A percentile compares a stretch with the other conserved stretches of the same genome.
phyloP scores from a whole-genome alignment of 257 asterid species.

The Lycium barbarum region DNA sequence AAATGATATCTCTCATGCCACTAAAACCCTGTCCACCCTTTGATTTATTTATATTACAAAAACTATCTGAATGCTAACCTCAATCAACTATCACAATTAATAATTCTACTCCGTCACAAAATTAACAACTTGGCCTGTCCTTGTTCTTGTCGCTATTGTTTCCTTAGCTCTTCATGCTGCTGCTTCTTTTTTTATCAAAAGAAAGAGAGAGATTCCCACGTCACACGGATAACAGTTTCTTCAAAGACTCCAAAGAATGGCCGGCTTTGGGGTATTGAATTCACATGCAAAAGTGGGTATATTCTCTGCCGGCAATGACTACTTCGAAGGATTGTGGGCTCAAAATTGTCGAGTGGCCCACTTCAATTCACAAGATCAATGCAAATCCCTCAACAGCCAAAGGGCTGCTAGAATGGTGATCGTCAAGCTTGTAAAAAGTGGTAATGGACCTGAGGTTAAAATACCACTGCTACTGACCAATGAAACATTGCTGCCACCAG shows the following conservation, averaged over 20 bases:
- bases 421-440: constrained; percentile 5
- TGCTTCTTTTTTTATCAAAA: neutral
- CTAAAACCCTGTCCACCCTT: neutral
- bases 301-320: neutral
- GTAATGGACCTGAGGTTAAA: constrained; percentile 1
- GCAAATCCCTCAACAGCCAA: constrained; percentile 33
- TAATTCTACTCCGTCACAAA: neutral
- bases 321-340: neutral
- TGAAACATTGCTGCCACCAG: constrained; percentile 45
- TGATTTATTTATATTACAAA: neutral
- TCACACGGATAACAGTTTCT: neutral
- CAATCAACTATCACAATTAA: neutral
- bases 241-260: neutral
- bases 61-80: neutral
- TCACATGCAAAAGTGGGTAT: constrained; percentile 20
- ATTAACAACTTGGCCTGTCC: neutral
- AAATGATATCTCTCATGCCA: neutral
- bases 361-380: constrained; percentile 15
- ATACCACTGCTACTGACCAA: constrained; percentile 43
- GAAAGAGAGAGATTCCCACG: neutral
- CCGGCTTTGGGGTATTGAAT: constrained; percentile 2
- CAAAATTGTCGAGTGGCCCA: neutral
- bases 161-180: neutral
- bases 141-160: neutral
- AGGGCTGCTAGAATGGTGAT: constrained; percentile 22